Evolutionary conservation across 2,329 filamentous ascomycete genomes (phyloP), one percentile per base, ranked within the genome.

Genomic region (Fonsecaea pugnacius): DNA sequence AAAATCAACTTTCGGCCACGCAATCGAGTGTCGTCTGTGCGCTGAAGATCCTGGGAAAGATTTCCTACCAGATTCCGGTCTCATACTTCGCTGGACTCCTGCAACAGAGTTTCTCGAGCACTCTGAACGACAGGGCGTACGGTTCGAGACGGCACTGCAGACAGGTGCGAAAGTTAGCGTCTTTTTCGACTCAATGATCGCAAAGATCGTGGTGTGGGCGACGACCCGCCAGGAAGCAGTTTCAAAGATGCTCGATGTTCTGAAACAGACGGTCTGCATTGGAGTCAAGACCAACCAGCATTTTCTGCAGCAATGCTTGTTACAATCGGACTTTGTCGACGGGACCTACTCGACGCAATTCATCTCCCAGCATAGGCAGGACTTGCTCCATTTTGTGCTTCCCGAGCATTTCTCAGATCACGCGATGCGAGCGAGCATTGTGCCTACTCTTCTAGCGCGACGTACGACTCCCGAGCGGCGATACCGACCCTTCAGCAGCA

Each of bases 251-350:
- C 66, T 43, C 5, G 62, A 68, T 2, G 71, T 75, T 1, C 68
- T 79, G 1, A 69, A 73, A 0, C 62, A 76, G 9, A 78, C 76
- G 1, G 74, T 87, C 77, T 91, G 91, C 71, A 89, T 91, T 84
- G 89, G 91, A 78, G 90, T 91, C 60, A 72, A 70, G 40, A 75
- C 73, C 4, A 75, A 75, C 54, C 72, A 73, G 55, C 66, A 71
- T 1, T 72, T 74, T 27, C 63, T 74, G 46, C 73, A 72, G 52
- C 62, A 62, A 2, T 73, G 67, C 46, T 61, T 74, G 8, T 36
- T 69, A 36, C 66, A 70, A 16, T 8, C 40, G 2, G 68, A 50
- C 0, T 74, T 74, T 52, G 65, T 50, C 85, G 90, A 91, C 40
- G 74, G 65, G 10, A 67, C 66, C 8, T 75, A 75, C 55, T 73